phyloP scores from a whole-genome alignment of 352 stramenopile genomes.

The Phytophthora fragariaefolia region DNA sequence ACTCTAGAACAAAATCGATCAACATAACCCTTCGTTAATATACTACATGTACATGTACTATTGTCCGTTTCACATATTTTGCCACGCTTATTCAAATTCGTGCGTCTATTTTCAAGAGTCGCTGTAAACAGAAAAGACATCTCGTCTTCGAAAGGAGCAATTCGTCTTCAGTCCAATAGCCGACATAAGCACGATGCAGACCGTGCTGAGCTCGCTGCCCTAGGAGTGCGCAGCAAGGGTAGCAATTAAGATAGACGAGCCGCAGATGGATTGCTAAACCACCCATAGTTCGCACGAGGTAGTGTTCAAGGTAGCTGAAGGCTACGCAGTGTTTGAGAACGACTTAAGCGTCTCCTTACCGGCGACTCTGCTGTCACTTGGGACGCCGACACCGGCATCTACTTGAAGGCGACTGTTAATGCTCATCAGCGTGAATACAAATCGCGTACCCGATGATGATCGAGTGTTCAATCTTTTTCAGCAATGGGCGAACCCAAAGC shows the following conservation, averaged over 20 bases:
- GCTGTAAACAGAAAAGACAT: too few relatives aligned
- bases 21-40: too few relatives aligned
- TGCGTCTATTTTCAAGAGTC: too few relatives aligned
- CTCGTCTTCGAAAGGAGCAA: too few relatives aligned
- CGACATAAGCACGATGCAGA: too few relatives aligned
- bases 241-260: neutral
- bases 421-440: neutral
- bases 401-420: neutral
- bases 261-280: neutral
- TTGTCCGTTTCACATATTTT: too few relatives aligned
- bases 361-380: neutral
- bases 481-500: neutral
- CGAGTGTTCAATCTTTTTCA: neutral
- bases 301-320: neutral
- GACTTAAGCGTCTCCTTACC: neutral
- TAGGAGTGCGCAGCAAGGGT: neutral
- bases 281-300: neutral
- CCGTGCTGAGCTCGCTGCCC: too few relatives aligned
- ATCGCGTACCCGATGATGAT: neutral
- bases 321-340: neutral
- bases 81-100: too few relatives aligned
- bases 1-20: too few relatives aligned
- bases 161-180: too few relatives aligned
- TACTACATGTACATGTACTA: too few relatives aligned
- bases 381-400: neutral